Conservation (phyloP, 106 monocot species). For the Agapanthus africanus region DNA sequence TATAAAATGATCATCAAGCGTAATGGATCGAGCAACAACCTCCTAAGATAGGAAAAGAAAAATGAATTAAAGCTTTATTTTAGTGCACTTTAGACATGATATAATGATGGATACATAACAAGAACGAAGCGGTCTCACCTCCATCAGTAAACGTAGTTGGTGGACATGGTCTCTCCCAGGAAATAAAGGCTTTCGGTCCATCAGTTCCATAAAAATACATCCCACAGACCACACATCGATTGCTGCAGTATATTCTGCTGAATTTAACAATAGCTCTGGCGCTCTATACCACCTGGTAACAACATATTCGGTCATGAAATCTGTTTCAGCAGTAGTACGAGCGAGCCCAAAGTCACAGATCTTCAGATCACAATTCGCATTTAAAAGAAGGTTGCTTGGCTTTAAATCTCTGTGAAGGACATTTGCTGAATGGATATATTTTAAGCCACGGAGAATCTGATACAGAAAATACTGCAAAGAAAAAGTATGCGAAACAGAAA, state of each 20-base stretch:
- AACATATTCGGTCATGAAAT: constrained; percentile 98
- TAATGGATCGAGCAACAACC: not conserved
- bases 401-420: constrained; percentile 98
- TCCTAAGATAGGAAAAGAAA: too few species aligned
- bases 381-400: constrained; percentile 91
- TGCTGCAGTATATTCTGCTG: constrained; percentile 85
- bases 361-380: constrained; percentile 94
- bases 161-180: constrained; percentile 95
- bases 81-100: too few species aligned
- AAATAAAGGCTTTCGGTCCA: constrained; percentile 86
- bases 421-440: constrained; percentile 95
- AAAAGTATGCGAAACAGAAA: not conserved
- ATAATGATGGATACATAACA: not conserved
- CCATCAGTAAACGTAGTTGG: constrained; percentile 83
- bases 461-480: constrained; percentile 86
- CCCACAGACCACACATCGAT: constrained; percentile 99
- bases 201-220: constrained; percentile 97
- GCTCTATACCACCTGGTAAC: constrained; percentile 96
- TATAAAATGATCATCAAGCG: not conserved
- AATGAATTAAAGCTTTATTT: too few species aligned
- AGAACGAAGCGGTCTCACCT: constrained; percentile 28
- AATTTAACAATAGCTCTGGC: constrained; percentile 80
- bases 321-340: constrained; percentile 89
- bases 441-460: constrained; percentile 92
- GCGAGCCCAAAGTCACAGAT: constrained; percentile 99